phyloP scores from a whole-genome alignment of 169 alveolate species.

The Plasmodium fragile region DNA sequence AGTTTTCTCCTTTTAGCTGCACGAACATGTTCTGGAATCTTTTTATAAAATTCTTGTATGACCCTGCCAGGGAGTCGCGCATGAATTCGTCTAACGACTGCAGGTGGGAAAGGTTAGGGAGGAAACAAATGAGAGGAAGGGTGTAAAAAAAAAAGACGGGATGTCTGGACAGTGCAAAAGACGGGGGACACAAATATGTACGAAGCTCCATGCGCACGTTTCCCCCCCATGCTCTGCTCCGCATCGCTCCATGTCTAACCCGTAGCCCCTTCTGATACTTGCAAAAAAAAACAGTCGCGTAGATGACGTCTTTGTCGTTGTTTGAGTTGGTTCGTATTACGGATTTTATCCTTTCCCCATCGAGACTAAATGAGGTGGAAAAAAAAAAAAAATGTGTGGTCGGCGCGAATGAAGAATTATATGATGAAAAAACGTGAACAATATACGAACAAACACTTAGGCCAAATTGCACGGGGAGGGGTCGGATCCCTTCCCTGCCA shows the following conservation, averaged over 20 bases:
- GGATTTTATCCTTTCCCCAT: constrained; percentile 43
- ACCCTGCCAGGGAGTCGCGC: constrained; percentile 48
- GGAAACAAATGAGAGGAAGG: background rate
- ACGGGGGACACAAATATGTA: constrained; percentile 7
- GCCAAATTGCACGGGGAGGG: background rate
- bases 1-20: constrained; percentile 20
- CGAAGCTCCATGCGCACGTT: background rate
- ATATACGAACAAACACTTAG: background rate
- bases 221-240: background rate
- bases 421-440: background rate
- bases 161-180: background rate
- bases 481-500: background rate
- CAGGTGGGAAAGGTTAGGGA: background rate
- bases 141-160: constrained; percentile 4
- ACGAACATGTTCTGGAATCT: constrained; percentile 35
- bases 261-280: constrained; percentile 31
- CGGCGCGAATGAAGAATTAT: background rate
- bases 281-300: constrained; percentile 53
- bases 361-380: constrained; percentile 1
- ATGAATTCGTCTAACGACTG: constrained; percentile 42
- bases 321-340: constrained; percentile 42
- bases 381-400: background rate
- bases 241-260: constrained; percentile 18
- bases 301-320: constrained; percentile 30
- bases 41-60: constrained; percentile 21